phyloP scores from a whole-genome alignment of 257 asterid genomes.

The Fraxinus excelsior region DNA sequence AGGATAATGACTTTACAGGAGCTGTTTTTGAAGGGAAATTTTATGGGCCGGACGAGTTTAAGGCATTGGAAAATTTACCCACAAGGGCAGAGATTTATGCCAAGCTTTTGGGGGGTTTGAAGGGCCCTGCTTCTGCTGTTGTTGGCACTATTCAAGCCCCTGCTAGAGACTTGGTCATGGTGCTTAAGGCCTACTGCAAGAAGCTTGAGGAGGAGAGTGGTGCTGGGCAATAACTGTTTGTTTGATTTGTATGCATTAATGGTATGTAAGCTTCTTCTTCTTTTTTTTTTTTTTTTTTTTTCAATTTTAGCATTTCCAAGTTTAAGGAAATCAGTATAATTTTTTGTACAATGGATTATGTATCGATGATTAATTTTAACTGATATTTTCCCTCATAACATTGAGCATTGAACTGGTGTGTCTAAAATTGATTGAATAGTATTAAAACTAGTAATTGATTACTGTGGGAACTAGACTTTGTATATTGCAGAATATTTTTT shows the following conservation, averaged over 20 bases:
- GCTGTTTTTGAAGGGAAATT: conserved; percentile 94
- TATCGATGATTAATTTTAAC: neutral
- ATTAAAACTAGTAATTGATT: neutral
- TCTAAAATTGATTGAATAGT: neutral
- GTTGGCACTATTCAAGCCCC: conserved; percentile 93
- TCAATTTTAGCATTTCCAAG: conserved; percentile 13
- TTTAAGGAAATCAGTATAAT: conserved; percentile 23
- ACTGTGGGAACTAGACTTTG: neutral
- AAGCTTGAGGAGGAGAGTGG: conserved; percentile 72
- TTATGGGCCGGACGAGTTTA: conserved; percentile 75
- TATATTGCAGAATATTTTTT: neutral
- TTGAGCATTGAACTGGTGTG: neutral
- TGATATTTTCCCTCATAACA: conserved; percentile 8
- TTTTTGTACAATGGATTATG: conserved; percentile 28
- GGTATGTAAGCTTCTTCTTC: conserved; percentile 29
- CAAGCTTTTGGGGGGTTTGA: conserved; percentile 65
- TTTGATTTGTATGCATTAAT: neutral
- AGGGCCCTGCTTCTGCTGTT: conserved; percentile 91
- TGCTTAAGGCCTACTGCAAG: conserved; percentile 75
- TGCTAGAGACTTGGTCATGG: conserved; percentile 78
- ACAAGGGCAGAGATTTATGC: conserved; percentile 78
- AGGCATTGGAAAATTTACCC: conserved; percentile 75
- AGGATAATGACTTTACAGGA: conserved; percentile 76
- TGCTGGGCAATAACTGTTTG: conserved; percentile 38
- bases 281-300: neutral